Evolutionary conservation across 441 rosid species (phyloP).

Genomic region (Melastoma candidum): DNA sequence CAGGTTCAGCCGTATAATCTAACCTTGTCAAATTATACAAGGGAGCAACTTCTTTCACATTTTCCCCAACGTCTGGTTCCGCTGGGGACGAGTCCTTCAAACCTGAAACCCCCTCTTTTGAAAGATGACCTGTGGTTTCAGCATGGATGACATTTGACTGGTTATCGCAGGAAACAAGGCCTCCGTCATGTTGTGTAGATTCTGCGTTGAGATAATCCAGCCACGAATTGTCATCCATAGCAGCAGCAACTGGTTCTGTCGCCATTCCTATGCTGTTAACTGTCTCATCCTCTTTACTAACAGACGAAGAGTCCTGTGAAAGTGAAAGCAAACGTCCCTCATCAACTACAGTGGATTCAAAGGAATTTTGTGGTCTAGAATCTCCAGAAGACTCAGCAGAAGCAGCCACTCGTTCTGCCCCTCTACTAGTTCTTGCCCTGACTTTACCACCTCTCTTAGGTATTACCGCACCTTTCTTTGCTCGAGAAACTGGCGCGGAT

Average conservation of each 20-base stretch:
- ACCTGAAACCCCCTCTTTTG: neutral
- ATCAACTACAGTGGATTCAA: constrained; percentile 14
- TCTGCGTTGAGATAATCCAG: constrained; percentile 10
- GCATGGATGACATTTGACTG: neutral
- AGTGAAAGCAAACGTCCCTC: constrained; percentile 24
- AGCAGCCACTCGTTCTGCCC: constrained; percentile 24
- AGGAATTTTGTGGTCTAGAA: constrained; percentile 25
- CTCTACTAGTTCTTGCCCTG: constrained; percentile 39
- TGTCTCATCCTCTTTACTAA: constrained; percentile 1
- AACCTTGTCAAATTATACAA: no score
- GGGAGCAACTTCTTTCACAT: constrained; percentile 12
- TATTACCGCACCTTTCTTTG: constrained; percentile 58
- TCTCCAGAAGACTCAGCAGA: constrained; percentile 27
- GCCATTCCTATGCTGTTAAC: neutral
- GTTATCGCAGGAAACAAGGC: neutral
- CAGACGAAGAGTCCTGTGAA: constrained; percentile 20
- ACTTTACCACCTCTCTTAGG: constrained; percentile 48
- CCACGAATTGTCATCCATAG: neutral
- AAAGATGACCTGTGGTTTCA: neutral
- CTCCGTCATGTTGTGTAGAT: neutral
- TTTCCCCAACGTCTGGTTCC: constrained; percentile 6
- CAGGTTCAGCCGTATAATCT: constrained; percentile 15
- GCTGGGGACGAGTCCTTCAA: neutral
- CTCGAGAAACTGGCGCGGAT: constrained; percentile 38
- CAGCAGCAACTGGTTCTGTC: neutral